A percentile compares a stretch with the other conserved stretches of the same genome.
phyloP scores from a whole-genome alignment of 371 early-diverging fungal genomes.

The Apophysomyces variabilis region DNA sequence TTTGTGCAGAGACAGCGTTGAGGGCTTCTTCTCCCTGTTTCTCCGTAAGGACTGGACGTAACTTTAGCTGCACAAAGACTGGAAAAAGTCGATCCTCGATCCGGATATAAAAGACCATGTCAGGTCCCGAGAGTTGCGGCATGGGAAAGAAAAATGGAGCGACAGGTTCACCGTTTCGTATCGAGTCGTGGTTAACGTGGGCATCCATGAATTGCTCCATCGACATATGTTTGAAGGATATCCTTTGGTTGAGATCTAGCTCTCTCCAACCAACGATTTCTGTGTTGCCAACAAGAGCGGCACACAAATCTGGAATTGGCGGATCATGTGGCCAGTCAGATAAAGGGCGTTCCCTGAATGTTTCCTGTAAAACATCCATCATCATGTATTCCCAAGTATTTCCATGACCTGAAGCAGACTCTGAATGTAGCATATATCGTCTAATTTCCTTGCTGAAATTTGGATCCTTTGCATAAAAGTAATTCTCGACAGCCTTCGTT shows the following conservation, averaged over 20 bases:
- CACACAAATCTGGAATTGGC: neutral
- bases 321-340: neutral
- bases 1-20: neutral
- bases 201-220: constrained; percentile 6
- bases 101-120: neutral
- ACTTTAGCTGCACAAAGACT: neutral
- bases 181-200: neutral
- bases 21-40: neutral
- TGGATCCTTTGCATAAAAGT: neutral
- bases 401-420: neutral
- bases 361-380: neutral
- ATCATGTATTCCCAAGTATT: constrained; percentile 4
- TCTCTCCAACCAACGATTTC: constrained; percentile 4
- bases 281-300: constrained; percentile 4
- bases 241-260: neutral
- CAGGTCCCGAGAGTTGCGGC: neutral
- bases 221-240: constrained; percentile 6
- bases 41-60: neutral
- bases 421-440: neutral
- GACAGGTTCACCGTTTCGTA: neutral
- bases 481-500: neutral
- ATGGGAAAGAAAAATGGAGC: neutral
- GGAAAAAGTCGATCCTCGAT: neutral
- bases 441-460: neutral
- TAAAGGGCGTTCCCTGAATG: neutral